Conservation (phyloP, 805 yeast genomes). For the Yamadazyma scolyti region DNA sequence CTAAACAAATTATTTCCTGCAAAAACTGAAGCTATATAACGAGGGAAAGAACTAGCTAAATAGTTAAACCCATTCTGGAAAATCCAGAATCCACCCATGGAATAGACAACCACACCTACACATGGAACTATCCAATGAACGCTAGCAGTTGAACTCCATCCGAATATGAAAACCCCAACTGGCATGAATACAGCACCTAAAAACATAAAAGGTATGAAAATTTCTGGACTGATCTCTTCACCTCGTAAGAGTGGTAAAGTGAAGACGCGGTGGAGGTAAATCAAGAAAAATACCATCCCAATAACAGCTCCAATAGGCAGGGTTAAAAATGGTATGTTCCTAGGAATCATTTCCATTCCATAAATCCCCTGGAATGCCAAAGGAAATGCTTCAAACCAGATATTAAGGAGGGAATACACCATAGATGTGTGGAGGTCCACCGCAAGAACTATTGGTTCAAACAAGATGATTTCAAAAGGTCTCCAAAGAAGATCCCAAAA, state of each 20-base stretch:
- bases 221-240: conserved; percentile 32
- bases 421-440: conserved; percentile 50
- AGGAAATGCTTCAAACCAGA: conserved; percentile 62
- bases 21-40: conserved; percentile 51
- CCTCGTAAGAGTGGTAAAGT: conserved; percentile 5
- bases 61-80: conserved; percentile 51
- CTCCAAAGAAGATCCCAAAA: conserved; percentile 30
- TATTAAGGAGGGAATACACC: conserved; percentile 48
- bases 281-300: background rate
- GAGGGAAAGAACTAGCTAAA: conserved; percentile 43
- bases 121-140: conserved; percentile 48
- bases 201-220: conserved; percentile 34
- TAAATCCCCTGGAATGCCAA: conserved; percentile 44
- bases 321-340: conserved; percentile 25
- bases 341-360: conserved; percentile 44
- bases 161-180: conserved; percentile 40
- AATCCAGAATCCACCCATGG: conserved; percentile 35
- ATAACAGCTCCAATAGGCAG: background rate
- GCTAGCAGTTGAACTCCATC: conserved; percentile 38
- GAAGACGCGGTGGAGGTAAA: background rate
- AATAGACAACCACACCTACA: conserved; percentile 36
- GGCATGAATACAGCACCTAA: conserved; percentile 39
- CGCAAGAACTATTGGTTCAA: conserved; percentile 55
- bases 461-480: conserved; percentile 45
- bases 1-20: conserved; percentile 51